Evolutionary conservation across 2,329 filamentous ascomycete genomes (phyloP).

Genomic region (Truncatella angustata): DNA sequence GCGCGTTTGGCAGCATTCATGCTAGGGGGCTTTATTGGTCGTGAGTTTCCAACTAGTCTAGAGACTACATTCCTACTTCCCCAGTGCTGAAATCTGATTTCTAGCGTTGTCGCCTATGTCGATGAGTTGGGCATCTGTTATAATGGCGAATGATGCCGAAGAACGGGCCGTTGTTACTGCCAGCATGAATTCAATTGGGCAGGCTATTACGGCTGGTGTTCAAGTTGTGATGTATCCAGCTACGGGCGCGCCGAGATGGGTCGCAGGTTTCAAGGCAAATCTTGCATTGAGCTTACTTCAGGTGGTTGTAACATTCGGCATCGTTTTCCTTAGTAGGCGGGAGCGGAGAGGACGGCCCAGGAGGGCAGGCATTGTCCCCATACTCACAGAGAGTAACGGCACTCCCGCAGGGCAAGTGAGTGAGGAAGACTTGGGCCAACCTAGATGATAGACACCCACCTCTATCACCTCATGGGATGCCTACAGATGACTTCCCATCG

Average conservation of each 20-base stretch:
- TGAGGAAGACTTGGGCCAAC: too few species aligned
- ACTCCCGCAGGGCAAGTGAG: too few species aligned
- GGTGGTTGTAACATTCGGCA: slow-evolving; percentile 24
- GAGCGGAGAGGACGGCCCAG: slow-evolving; percentile 6
- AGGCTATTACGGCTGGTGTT: slow-evolving; percentile 37
- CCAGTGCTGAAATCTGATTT: neutral
- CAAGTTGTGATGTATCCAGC: slow-evolving; percentile 38
- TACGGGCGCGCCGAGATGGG: slow-evolving; percentile 31
- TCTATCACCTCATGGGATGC: too few species aligned
- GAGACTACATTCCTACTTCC: neutral
- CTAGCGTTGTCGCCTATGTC: neutral
- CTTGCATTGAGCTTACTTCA: slow-evolving; percentile 24
- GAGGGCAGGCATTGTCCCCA: too few species aligned
- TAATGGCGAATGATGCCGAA: slow-evolving; percentile 37
- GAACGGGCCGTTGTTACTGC: slow-evolving; percentile 39
- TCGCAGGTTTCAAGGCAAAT: slow-evolving; percentile 29
- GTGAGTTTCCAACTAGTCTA: slow-evolving; percentile 17
- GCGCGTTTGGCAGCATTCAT: slow-evolving; percentile 36
- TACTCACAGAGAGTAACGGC: too few species aligned
- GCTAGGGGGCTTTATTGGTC: slow-evolving; percentile 34
- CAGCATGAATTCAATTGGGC: slow-evolving; percentile 42
- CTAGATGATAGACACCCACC: too few species aligned
- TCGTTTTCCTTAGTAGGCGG: slow-evolving; percentile 17
- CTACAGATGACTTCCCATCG: too few species aligned
- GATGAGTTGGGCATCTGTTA: slow-evolving; percentile 38